Base-by-base conservation (phyloP, 352 stramenopile genomes). In the Aphanomyces invadans region DNA sequence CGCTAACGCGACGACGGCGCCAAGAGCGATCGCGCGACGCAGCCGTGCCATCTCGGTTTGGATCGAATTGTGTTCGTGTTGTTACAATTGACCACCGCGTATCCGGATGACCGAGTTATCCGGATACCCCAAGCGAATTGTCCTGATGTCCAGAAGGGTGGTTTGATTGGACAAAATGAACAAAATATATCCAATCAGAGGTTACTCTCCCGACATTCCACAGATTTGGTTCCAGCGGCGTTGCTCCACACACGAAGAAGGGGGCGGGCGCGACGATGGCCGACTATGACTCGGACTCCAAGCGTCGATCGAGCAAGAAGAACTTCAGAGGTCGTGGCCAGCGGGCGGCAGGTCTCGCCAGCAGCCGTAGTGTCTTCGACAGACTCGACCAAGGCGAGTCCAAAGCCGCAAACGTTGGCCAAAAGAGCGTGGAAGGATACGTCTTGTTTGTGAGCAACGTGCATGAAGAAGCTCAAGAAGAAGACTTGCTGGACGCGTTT, bases 381-480 rank as follows among this genome's bases (percentile, higher is more conserved):
- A 87, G 89, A 69, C 77, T 95, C 31, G 48, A 71, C 21, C 59
- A 62, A 19, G 54, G 42, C 26, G 65, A 68, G 28, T 61, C 26
- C 52, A 62, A 53, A 28, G 28, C 19, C 36, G 67, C 73, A 56
- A 52, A 66, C 62, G 3, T 61, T 21, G 81, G 81, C 7, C 75
- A 92, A 25, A 78, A 86, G 64, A 96, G 86, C 56, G 87, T 98
- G 5, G 95, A 99, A 74, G 96, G 96, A n/a, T 99, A 94, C 90
- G 87, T 98, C 45, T 71, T 98, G 12, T 97, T 99, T 73, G 90
- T 98, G 31, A 95, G 83, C 15, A 91, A 92, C 64, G 80, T 98
- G 39, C 91, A 99, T 70, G 89, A 98, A 71, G 95, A 98, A 72
- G 94, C 95, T 12, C 88, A 97, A 71, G 93, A 99, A 69, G 96